These are phyloP conservation scores for Populus simonii DNA, from an alignment of 345 rosid genomes.

Conservation along the genomic window DNA sequence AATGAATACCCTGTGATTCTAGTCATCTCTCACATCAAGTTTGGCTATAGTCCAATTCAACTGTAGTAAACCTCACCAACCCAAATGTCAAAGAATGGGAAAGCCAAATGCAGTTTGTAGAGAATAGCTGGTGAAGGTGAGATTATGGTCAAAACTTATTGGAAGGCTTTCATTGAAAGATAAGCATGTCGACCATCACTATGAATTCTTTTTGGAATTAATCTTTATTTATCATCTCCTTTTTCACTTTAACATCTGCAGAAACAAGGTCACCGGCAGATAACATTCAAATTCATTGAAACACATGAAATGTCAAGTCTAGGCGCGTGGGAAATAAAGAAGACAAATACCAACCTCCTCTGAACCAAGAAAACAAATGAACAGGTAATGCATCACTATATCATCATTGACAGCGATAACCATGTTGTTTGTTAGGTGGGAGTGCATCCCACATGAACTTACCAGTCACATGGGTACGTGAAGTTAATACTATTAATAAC, in stretches of 20 bases:
- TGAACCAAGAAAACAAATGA: background rate
- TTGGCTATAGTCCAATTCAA: conserved; percentile 29
- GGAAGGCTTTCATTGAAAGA: conserved; percentile 36
- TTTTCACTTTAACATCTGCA: conserved; percentile 64
- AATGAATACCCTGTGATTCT: conserved; percentile 27
- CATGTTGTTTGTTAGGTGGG: background rate
- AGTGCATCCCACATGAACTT: background rate
- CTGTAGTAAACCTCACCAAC: conserved; percentile 36
- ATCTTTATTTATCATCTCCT: conserved; percentile 48
- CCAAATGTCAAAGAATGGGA: conserved; percentile 29
- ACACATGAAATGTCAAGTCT: conserved; percentile 20
- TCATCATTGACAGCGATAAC: background rate
- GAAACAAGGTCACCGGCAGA: conserved; percentile 49
- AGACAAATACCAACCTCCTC: background rate
- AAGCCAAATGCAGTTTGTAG: conserved; percentile 26
- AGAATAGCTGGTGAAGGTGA: conserved; percentile 36
- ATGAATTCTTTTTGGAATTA: conserved; percentile 36
- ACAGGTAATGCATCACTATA: background rate
- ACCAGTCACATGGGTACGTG: background rate
- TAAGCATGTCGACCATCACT: conserved; percentile 45
- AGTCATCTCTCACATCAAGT: conserved; percentile 26
- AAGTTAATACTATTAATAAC: background rate
- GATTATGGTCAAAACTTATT: conserved; percentile 35
- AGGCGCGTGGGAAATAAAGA: background rate
- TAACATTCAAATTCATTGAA: conserved; percentile 30